Conservation (phyloP, 2,329 filamentous ascomycete species). For the Arachnopeziza araneosa region DNA sequence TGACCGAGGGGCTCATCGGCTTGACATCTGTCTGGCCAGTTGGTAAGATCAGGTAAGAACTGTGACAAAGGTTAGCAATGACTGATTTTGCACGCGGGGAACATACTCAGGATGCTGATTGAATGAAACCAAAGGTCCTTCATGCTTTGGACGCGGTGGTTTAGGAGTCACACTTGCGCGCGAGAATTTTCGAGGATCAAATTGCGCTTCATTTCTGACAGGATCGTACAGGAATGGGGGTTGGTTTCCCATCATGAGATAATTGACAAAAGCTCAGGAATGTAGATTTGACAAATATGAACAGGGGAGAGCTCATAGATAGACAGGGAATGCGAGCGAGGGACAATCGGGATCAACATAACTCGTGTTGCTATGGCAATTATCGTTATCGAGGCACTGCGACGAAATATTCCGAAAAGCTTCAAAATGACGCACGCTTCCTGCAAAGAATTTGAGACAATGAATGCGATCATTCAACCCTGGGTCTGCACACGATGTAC, state of each 20-base stretch:
- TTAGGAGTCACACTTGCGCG: slow-evolving; percentile 69
- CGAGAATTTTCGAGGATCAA: slow-evolving; percentile 83
- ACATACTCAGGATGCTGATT: slow-evolving; percentile 82
- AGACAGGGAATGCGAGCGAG: slow-evolving; percentile 5
- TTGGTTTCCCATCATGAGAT: slow-evolving; percentile 36
- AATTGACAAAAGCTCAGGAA: slow-evolving; percentile 1
- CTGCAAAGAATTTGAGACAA: slow-evolving; percentile 9
- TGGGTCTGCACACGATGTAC: slow-evolving; percentile 27
- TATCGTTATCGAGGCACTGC: slow-evolving; percentile 1
- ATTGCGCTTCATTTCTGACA: slow-evolving; percentile 46
- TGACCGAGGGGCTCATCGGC: slow-evolving; percentile 65
- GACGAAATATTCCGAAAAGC: slow-evolving; percentile 1
- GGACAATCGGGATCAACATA: slow-evolving; percentile 5
- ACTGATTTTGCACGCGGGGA: neutral
- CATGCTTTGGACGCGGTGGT: slow-evolving; percentile 55
- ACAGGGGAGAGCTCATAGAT: slow-evolving; percentile 12
- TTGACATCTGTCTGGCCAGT: slow-evolving; percentile 56
- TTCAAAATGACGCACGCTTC: slow-evolving; percentile 6
- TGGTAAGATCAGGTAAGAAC: slow-evolving; percentile 56
- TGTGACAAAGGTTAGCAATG: slow-evolving; percentile 14
- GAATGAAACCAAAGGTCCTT: slow-evolving; percentile 75
- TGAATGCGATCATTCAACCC: slow-evolving; percentile 20
- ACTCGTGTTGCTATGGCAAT: slow-evolving; percentile 24
- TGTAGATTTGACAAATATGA: slow-evolving; percentile 10
- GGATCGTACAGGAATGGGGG: slow-evolving; percentile 71